Evolutionary conservation across 805 yeast genomes (phyloP), one percentile per base, ranked within the genome.

Genomic region (Cyberlindnera maritima): DNA sequence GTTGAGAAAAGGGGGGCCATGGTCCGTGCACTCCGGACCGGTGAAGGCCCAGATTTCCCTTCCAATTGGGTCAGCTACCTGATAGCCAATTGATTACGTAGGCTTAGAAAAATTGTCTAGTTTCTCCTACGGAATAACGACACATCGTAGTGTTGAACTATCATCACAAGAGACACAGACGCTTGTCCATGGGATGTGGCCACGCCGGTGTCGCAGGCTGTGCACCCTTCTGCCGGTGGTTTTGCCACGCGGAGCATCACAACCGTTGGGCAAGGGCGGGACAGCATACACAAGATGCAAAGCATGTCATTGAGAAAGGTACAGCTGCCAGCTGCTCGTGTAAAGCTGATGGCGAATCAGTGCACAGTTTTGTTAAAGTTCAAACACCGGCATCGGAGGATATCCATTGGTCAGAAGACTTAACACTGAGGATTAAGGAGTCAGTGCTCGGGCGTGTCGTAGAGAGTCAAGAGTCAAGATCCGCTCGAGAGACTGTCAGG

Each of bases 251-350:
- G 18, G 19, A 26, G 40, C 40, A 37, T 26, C 20, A 25, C 40
- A 17, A 37, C 40, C 40, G 40, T 37, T 37, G 40, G 32, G 32
- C 25, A 20, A 35, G n/a, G 18, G 8, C 25, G 13, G 37, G 40
- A 15, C 29, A 32, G 18, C 28, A 37, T 37, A 26, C 32, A 17
- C 12, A 37, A 21, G 28, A 11, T 11, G 21, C 39, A 23, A 36
- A 36, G 39, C 21, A 21, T n/a, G 17, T 21, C 19, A n/a, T 18
- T 23, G 13, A 4, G 9, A 9, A n/a, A n/a, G n/a, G n/a, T n/a
- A n/a, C n/a, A n/a, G n/a, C n/a, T n/a, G n/a, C n/a, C n/a, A n/a
- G n/a, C n/a, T n/a, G n/a, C n/a, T n/a, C n/a, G n/a, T n/a, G n/a
- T n/a, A n/a, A n/a, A n/a, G n/a, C n/a, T n/a, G n/a, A n/a, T n/a